These are phyloP conservation scores for Babesia caballi DNA, from an alignment of 169 alveolate species.

Conservation along the genomic window DNA sequence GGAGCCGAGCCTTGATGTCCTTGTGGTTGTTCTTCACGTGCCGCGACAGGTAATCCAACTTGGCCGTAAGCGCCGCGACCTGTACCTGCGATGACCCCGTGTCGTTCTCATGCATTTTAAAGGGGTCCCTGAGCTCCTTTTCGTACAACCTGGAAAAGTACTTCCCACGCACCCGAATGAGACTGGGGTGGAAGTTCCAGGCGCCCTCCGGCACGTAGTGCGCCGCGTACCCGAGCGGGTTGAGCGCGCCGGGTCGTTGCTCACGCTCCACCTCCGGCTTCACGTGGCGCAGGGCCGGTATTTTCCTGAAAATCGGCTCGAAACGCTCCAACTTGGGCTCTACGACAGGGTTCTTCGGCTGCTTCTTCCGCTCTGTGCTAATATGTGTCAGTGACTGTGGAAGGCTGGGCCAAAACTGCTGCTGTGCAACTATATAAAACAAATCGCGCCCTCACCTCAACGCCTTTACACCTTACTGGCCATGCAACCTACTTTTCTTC, in stretches of 20 bases:
- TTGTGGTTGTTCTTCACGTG: slow-evolving; percentile 32
- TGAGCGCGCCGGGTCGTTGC: slow-evolving; percentile 48
- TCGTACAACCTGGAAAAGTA: slow-evolving; percentile 54
- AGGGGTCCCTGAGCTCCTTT: slow-evolving; percentile 58
- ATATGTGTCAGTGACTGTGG: background rate
- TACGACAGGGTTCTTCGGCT: slow-evolving; percentile 48
- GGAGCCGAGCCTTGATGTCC: slow-evolving; percentile 56
- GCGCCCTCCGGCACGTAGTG: slow-evolving; percentile 38
- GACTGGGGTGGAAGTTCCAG: slow-evolving; percentile 56
- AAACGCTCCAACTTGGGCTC: slow-evolving; percentile 13
- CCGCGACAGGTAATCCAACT: slow-evolving; percentile 38
- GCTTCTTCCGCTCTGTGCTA: slow-evolving; percentile 14
- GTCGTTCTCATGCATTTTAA: slow-evolving; percentile 58
- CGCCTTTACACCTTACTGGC: background rate
- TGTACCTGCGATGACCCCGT: slow-evolving; percentile 57
- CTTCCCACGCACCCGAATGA: slow-evolving; percentile 56
- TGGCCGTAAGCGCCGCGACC: slow-evolving; percentile 60
- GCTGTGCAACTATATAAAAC: too few species aligned
- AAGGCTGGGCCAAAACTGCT: too few species aligned
- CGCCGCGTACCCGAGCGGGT: slow-evolving; percentile 36
- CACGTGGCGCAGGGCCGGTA: slow-evolving; percentile 41
- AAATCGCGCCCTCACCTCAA: too few species aligned
- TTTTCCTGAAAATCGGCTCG: slow-evolving; percentile 55
- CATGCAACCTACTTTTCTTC: slow-evolving; percentile 10
- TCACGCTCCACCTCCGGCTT: slow-evolving; percentile 30